Evolutionary conservation across 176 grass and related monocot genomes (phyloP), one percentile per base, ranked within the genome.

Genomic region (Rhipidocladum racemiflorum): DNA sequence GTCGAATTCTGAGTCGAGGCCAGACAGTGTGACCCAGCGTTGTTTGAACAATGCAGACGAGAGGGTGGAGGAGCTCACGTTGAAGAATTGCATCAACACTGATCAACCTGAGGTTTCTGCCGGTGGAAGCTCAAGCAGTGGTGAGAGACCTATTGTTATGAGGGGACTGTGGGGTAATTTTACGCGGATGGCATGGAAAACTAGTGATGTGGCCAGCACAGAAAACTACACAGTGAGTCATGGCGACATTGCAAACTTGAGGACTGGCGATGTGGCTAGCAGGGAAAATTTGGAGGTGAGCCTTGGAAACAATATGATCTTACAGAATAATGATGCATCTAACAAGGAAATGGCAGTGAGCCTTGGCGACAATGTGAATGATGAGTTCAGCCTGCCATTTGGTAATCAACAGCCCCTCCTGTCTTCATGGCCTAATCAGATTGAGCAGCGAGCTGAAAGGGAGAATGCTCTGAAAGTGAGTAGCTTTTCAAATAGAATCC

Each of bases 91-190:
- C 77, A 92, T 79, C 74, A 74, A 51, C 67, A 21, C 71, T 15
- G 72, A 77, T 1, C 25, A 77, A 49, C 63, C 85, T 12, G 90
- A 76, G 13, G 69, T 54, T 68, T 91, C 91, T 9, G 79, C 65
- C 15, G 89, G 84, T 7, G 84, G 92, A 32, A 95, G 92, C 84
- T 69, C 96, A 25, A 77, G 76, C 27, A 85, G 50, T 5, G 85
- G 85, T 46, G 97, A 90, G 56, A 92, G 74, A 72, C 85, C 89
- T 57, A 39, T 43, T 10, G 39, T 86, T 27, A 87, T 87, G 65
- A 84, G 87, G 82, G 91, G 97, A 25, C 83, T 90, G 21, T 99
- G 97, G 97, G 77, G 87, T 53, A 99, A 99, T 84, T 96, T 99
- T 12, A 90, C 89, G 2, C 67, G 83, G 59, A 80, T 96, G 51